Conservation (phyloP, 1,284 basidiomycete species). For the Boletus mariae region DNA sequence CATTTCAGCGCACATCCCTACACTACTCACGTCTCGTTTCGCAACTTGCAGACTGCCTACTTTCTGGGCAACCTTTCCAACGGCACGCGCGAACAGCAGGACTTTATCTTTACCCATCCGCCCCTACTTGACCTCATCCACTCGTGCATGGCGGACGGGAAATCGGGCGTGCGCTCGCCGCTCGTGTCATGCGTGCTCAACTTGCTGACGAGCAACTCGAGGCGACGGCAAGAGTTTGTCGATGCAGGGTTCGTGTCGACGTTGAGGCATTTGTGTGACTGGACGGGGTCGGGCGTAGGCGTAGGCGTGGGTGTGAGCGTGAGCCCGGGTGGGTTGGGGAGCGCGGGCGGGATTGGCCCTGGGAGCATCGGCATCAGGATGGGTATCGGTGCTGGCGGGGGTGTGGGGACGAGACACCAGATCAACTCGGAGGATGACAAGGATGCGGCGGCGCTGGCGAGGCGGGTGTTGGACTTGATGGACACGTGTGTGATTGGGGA, state of each 20-base stretch:
- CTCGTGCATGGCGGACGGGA: conserved; percentile 53
- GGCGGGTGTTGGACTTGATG: conserved; percentile 48
- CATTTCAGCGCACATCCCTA: background rate
- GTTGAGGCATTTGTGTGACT: conserved; percentile 50
- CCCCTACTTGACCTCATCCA: conserved; percentile 51
- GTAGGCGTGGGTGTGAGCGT: conserved; percentile 22
- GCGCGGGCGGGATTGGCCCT: conserved; percentile 20
- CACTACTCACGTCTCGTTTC: background rate
- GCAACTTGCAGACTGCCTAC: conserved; percentile 45
- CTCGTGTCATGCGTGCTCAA: conserved; percentile 56
- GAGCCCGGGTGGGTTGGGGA: conserved; percentile 31
- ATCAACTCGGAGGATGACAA: conserved; percentile 45
- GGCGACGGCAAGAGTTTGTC: conserved; percentile 36
- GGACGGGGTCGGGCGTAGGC: conserved; percentile 30
- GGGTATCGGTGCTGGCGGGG: conserved; percentile 26
- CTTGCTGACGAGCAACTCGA: conserved; percentile 40
- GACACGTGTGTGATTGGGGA: conserved; percentile 26
- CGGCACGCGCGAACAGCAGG: conserved; percentile 45
- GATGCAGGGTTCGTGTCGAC: conserved; percentile 45
- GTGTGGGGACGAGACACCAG: conserved; percentile 20
- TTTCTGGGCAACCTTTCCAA: conserved; percentile 66
- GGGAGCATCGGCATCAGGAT: background rate
- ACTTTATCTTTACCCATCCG: conserved; percentile 46
- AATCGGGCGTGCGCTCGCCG: conserved; percentile 55
- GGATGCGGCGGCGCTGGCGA: conserved; percentile 54